Evolutionary conservation across 768 basidiomycete species (phyloP).

Genomic region (Clavulina sp.): DNA sequence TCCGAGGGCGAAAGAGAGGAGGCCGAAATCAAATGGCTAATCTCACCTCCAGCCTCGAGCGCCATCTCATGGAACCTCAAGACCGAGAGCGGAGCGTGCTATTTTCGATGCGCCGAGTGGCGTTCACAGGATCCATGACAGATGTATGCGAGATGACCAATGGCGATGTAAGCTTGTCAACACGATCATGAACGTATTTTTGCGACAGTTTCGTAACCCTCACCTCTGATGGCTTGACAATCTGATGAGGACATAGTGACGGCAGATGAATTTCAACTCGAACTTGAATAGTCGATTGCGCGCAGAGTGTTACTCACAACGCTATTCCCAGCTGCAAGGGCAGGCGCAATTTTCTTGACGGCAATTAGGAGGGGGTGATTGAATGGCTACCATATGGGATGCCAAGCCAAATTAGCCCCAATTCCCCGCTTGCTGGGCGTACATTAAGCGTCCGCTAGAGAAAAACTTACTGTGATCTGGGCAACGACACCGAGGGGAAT

Average conservation of each 20-base stretch:
- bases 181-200: conserved; percentile 9
- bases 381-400: conserved; percentile 60
- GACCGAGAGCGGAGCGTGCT: conserved; percentile 66
- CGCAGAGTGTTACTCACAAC: no score
- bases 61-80: conserved; percentile 58
- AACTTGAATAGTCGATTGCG: not conserved
- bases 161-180: not conserved
- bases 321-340: conserved; percentile 68
- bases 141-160: not conserved
- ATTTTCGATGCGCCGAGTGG: no score
- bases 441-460: not conserved
- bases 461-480: conserved; percentile 49
- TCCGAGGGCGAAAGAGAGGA: not conserved
- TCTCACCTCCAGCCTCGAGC: conserved; percentile 44
- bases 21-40: not conserved
- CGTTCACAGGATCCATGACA: conserved; percentile 3
- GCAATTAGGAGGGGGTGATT: conserved; percentile 84
- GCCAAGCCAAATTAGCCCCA: no score
- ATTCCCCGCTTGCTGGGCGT: not conserved
- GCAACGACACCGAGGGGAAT: conserved; percentile 78
- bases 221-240: conserved; percentile 62
- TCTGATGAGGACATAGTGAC: no score
- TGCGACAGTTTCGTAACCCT: conserved; percentile 8
- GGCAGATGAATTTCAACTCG: no score
- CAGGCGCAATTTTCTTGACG: conserved; percentile 75